Percentiles rank a stretch among this genome's conserved stretches.
Evolutionary conservation across 2,329 filamentous ascomycete genomes (phyloP).

Genomic region (Fusarium hainanense): DNA sequence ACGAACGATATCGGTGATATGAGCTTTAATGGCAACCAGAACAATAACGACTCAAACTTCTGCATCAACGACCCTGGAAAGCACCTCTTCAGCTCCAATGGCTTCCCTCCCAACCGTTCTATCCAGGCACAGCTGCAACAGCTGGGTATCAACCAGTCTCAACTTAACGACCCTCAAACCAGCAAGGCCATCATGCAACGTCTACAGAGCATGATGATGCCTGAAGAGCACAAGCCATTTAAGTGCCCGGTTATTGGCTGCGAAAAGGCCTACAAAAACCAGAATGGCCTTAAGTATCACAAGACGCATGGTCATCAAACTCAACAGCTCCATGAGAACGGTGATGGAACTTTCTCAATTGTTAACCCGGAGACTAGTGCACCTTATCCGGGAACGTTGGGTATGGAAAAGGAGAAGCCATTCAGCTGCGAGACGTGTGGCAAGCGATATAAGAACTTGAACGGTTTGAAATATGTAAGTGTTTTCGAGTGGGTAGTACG

Average conservation of each 20-base stretch:
- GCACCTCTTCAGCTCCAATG: slow-evolving; percentile 87
- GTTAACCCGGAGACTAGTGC: slow-evolving; percentile 95
- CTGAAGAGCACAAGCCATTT: slow-evolving; percentile 97
- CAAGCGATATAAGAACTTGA: slow-evolving; percentile 99
- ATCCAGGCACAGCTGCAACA: slow-evolving; percentile 76
- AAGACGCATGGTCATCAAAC: slow-evolving; percentile 93
- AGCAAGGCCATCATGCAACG: slow-evolving; percentile 68
- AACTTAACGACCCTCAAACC: slow-evolving; percentile 82
- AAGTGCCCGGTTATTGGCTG: slow-evolving; percentile 98
- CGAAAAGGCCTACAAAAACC: slow-evolving; percentile 99
- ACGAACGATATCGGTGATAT: slow-evolving; percentile 62
- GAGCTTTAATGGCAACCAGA: slow-evolving; percentile 60
- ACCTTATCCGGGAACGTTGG: slow-evolving; percentile 93
- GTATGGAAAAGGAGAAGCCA: slow-evolving; percentile 99
- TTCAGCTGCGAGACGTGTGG: slow-evolving; percentile 97
- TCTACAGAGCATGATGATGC: slow-evolving; percentile 71
- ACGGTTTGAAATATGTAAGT: slow-evolving; percentile 93
- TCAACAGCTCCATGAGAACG: slow-evolving; percentile 95
- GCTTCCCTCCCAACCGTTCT: slow-evolving; percentile 72
- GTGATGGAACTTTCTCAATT: slow-evolving; percentile 97
- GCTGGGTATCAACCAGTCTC: slow-evolving; percentile 78
- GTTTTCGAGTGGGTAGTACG: not conserved
- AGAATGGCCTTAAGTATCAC: slow-evolving; percentile 95
- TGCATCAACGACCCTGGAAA: slow-evolving; percentile 95
- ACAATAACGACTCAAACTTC: slow-evolving; percentile 58